These are phyloP conservation scores for Quercus agrifolia DNA, from an alignment of 306 rosid genomes.

Conservation along the genomic window DNA sequence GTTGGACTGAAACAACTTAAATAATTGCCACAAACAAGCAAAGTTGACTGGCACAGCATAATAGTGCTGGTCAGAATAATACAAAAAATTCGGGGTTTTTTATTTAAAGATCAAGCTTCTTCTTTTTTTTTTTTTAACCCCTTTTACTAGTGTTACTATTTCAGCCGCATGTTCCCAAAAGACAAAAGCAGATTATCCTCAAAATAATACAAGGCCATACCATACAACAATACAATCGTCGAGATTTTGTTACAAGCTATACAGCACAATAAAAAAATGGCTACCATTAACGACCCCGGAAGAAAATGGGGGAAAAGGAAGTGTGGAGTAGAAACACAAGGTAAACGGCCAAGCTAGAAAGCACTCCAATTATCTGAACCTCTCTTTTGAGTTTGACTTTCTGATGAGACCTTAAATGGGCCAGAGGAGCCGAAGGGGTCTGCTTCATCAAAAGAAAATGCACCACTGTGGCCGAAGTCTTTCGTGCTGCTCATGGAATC, in stretches of 20 bases:
- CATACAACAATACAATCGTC: conserved; percentile 17
- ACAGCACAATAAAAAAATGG: conserved; percentile 49
- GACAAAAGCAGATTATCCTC: neutral
- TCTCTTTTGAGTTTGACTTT: conserved; percentile 60
- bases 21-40: too few relatives aligned
- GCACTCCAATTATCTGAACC: conserved; percentile 80
- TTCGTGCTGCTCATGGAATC: conserved; percentile 65
- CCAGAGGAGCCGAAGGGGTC: conserved; percentile 88
- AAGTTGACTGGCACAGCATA: neutral
- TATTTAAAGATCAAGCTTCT: neutral
- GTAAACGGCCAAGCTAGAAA: conserved; percentile 43
- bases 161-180: neutral
- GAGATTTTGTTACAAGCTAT: conserved; percentile 52
- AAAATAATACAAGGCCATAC: neutral
- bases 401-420: conserved; percentile 82
- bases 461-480: conserved; percentile 52
- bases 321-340: conserved; percentile 1
- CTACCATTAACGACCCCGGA: conserved; percentile 38
- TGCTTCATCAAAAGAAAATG: conserved; percentile 71
- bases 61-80: neutral
- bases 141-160: neutral
- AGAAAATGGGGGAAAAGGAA: conserved; percentile 39
- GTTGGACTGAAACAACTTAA: too few relatives aligned
- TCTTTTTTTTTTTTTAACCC: neutral
- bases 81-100: neutral